Percentiles rank a stretch among this genome's conserved stretches.
phyloP scores from a whole-genome alignment of 257 asterid species.

The Salvia miltiorrhiza region DNA sequence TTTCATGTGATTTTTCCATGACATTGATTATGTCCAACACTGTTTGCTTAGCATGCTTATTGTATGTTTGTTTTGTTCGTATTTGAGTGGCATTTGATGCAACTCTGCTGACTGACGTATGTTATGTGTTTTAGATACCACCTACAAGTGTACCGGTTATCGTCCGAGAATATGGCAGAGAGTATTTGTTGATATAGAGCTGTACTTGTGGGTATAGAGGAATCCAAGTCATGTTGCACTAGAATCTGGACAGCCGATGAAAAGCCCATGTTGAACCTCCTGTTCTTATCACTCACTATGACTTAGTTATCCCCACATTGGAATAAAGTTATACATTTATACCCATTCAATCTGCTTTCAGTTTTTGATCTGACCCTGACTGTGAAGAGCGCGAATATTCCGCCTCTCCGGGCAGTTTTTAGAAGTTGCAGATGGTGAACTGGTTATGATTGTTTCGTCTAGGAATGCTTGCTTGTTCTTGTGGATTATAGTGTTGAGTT shows the following conservation, averaged over 20 bases:
- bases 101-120: not conserved
- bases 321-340: slow-evolving; percentile 16
- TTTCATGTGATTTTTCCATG: not conserved
- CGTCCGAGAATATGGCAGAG: slow-evolving; percentile 76
- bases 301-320: not conserved
- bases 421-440: not conserved
- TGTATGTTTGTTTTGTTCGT: not conserved
- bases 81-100: not conserved
- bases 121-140: slow-evolving; percentile 58
- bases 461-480: not conserved
- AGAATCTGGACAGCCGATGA: slow-evolving; percentile 1
- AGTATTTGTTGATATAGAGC: slow-evolving; percentile 63
- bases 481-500: not conserved
- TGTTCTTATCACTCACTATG: not conserved
- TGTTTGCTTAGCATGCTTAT: not conserved
- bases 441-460: not conserved
- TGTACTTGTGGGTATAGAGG: not conserved
- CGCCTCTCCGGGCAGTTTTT: slow-evolving; percentile 72
- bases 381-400: slow-evolving; percentile 55
- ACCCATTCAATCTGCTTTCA: slow-evolving; percentile 15
- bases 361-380: slow-evolving; percentile 43
- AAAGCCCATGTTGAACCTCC: slow-evolving; percentile 13
- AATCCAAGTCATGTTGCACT: not conserved
- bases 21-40: not conserved
- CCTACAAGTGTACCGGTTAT: slow-evolving; percentile 94